Base-by-base conservation (phyloP, 2,329 filamentous ascomycete genomes). In the Dactylellina sp. region DNA sequence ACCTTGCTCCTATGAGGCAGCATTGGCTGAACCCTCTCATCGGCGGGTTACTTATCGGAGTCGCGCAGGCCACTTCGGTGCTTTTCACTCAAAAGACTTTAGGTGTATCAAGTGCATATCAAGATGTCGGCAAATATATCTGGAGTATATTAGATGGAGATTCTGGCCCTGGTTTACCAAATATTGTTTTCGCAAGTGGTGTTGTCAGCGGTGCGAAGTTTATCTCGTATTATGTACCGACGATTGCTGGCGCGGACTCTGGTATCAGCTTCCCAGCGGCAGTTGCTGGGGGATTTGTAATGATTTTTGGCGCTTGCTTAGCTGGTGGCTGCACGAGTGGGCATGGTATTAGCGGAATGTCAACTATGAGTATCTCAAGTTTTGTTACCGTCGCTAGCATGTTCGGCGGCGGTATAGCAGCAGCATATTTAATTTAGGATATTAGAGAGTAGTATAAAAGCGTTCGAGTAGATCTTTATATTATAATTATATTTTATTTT, bases 21-120 rank as follows among this genome's bases (percentile, higher is more conserved):
- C n/a, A 81, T 22, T 78, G 84, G 44, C 79, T 85, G 4, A 81
- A 83, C 0, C 85, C 86, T 0, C 79, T 86, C 0, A n/a, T 82
- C 1, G 87, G 88, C 22, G 89, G 89, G 1, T 77, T 89, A 22
- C 79, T 86, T 64, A 86, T 91, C 66, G 87, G 86, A 1, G 78
- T 82, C 0, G 84, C 87, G 0, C 89, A 91, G 79, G 80, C 86
- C 6, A 79, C 85, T 2, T 89, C 87, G 0, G 79, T 89, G 0
- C 70, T 86, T 9, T 77, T 84, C 35, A 84, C 87, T 22, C 82
- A 82, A 20, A 81, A 83, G 42, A 83, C 89, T 70, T 79, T 91
- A 2, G 88, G 89, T 4, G 85, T 88, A 1, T 90, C 88, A 1
- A 83, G 83, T 0, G 85, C 85, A 0, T 40, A 40, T 40, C 37